Base-by-base conservation (phyloP, 176 grass and related monocot species). In the Cenchrus fungigraminus region DNA sequence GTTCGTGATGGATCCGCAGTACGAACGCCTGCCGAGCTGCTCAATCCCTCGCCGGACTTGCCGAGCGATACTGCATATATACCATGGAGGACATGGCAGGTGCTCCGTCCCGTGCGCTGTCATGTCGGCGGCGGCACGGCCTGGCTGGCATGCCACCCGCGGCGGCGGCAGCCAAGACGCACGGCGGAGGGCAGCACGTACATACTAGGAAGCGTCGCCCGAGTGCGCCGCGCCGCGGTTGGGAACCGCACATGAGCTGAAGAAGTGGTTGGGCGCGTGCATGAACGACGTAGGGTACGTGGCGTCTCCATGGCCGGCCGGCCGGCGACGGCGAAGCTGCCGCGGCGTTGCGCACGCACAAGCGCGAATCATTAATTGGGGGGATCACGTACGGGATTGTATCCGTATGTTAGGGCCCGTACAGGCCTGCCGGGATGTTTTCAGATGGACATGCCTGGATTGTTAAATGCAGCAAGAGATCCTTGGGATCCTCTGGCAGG, bases 121-220 rank as follows among this genome's bases (percentile, higher is more conserved):
- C 86, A 82, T 82, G 79, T 51, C 29, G 52, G 58, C 49, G 83
- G 19, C 63, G 63, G 74, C 57, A 79, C 14, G 57, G 60, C 85
- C 77, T 58, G 70, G 85, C 78, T 87, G 85, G 78, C 85, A 45
- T 87, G 85, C 85, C 51, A n/a, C 70, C 60, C 60, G 40, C 20
- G 16, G 62, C 40, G 2, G 69, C 10, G 11, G 85, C 85, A 81
- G 40, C 59, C 59, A 43, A 72, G 79, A 65, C 52, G 62, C 85
- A 87, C 68, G 85, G 8, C 42, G 6, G 58, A 61, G 25, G 25
- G 62, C 29, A 2, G 31, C 31, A 32, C 31, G 31, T 32, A 50
- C 68, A 60, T 49, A 80, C 85, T 52, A 66, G 69, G 85, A 80
- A 86, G 66, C 76, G 68, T 80, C 49, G 60, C 14, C 22, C 25